Evolutionary conservation across 345 rosid genomes (phyloP).

Genomic region (Leavenworthia alabamica): DNA sequence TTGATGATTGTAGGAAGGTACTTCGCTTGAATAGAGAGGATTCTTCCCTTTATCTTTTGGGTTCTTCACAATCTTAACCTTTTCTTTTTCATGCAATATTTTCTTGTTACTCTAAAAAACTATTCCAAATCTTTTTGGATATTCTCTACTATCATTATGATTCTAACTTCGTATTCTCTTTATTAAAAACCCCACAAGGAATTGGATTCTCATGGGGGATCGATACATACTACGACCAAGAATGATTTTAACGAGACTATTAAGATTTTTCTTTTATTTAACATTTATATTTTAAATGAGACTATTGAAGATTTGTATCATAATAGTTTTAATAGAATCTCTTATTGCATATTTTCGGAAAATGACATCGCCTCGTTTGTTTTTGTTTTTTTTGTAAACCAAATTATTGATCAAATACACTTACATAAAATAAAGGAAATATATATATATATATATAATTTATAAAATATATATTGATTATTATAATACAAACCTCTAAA

Average conservation of each 20-base stretch:
- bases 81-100: slow-evolving; percentile 35
- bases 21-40: slow-evolving; percentile 30
- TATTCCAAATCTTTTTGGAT: slow-evolving; percentile 31
- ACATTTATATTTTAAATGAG: background rate
- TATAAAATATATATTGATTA: no score
- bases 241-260: background rate
- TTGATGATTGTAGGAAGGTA: slow-evolving; percentile 31
- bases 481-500: no score
- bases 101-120: slow-evolving; percentile 31
- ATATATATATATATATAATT: no score
- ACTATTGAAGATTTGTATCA: background rate
- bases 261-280: background rate
- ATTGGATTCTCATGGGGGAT: slow-evolving; percentile 28
- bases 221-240: slow-evolving; percentile 9
- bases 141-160: slow-evolving; percentile 28
- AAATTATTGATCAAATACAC: background rate
- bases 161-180: slow-evolving; percentile 23
- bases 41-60: slow-evolving; percentile 35
- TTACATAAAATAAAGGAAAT: background rate
- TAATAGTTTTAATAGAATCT: background rate
- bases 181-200: slow-evolving; percentile 23
- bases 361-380: background rate
- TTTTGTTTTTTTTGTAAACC: background rate
- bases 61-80: slow-evolving; percentile 29
- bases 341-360: background rate